Percentiles rank a stretch among this genome's conserved stretches.
phyloP scores from a whole-genome alignment of 2,329 filamentous ascomycete species.

The Leptographium wingfieldii region DNA sequence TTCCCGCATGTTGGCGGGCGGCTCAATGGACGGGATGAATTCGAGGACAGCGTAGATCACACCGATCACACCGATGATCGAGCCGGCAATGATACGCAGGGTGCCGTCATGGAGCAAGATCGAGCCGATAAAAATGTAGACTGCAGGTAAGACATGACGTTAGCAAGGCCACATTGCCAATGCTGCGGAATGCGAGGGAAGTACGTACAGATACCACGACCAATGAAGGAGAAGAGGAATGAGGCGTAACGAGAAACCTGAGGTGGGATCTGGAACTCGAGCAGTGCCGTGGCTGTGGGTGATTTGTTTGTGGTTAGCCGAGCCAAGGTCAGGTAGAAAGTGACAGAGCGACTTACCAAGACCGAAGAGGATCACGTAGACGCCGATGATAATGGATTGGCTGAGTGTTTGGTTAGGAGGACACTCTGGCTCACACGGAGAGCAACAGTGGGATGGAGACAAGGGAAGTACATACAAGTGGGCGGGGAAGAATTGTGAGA shows the following conservation, averaged over 20 bases:
- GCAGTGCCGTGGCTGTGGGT: conserved; percentile 49
- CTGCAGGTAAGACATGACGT: conserved; percentile 29
- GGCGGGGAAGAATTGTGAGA: conserved; percentile 55
- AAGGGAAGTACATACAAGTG: conserved; percentile 37
- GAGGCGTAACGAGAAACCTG: conserved; percentile 88
- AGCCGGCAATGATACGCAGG: conserved; percentile 63
- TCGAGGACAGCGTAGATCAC: conserved; percentile 65
- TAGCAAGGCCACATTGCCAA: neutral
- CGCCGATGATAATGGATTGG: conserved; percentile 63
- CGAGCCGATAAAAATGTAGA: conserved; percentile 91
- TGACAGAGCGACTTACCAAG: conserved; percentile 43
- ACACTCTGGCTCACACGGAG: neutral
- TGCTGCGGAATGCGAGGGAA: neutral
- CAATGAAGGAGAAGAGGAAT: conserved; percentile 96
- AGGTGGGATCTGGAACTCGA: conserved; percentile 91
- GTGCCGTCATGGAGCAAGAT: conserved; percentile 60
- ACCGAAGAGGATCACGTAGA: conserved; percentile 87
- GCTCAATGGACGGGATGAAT: conserved; percentile 67
- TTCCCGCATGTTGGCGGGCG: conserved; percentile 71
- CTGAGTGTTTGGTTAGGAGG: conserved; percentile 25
- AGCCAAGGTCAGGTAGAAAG: conserved; percentile 10
- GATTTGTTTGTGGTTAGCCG: neutral
- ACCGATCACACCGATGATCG: conserved; percentile 65
- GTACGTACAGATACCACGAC: conserved; percentile 77
- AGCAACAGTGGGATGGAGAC: neutral